A percentile compares a stretch with the other conserved stretches of the same genome.
Evolutionary conservation across 78 protist species (phyloP).

Genomic region (Dictyostelium discoideum): dicty_2.7 NC_007090.3:3739001-3739500

Average conservation of each 20-base stretch:
- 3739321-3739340: not conserved
- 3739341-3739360: not conserved
- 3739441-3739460: not conserved
- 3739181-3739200: not conserved
- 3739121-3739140: not conserved
- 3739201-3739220: not conserved
- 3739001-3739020: not conserved
- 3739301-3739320: not conserved
- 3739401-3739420: not conserved
- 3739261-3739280: too few species aligned
- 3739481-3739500: not conserved
- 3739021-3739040: not conserved
- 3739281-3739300: not conserved
- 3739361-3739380: not conserved
- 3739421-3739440: not conserved
- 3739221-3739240: too few species aligned
- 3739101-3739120: not conserved
- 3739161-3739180: not conserved
- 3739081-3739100: not conserved
- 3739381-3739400: not conserved
- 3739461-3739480: not conserved
- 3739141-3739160: not conserved
- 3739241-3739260: too few species aligned
- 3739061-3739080: not conserved
- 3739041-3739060: not conserved